Base-by-base conservation (phyloP, 1,284 basidiomycete species). In the Coniferiporia sulphurascens region DNA sequence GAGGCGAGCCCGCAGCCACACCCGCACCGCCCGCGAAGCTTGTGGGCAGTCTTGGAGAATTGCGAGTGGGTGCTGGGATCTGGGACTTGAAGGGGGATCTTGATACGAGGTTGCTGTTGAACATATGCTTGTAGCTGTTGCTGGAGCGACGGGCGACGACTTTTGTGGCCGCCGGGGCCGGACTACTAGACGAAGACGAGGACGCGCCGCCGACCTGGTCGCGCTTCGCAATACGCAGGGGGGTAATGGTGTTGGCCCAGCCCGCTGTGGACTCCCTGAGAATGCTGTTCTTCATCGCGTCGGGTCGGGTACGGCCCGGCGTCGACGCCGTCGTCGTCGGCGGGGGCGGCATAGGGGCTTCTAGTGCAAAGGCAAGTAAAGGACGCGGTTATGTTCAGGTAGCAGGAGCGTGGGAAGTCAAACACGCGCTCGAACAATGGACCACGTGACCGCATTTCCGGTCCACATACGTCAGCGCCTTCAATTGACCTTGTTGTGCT, bases 11-110 rank as follows among this genome's bases (percentile, higher is more conserved):
- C 21, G 41, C 19, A 9, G 27, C 22, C 4, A 41, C 22, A 32
- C 43, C 21, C n/a, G 41, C 9, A 36, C 41, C 52, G 48, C 41
- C 52, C 36, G 38, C 9, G 15, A 41, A 1, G 38, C 3, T 15
- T 41, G 27, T 27, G 27, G 38, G 38, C 38, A 12, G 38, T 51
- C 45, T 41, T 63, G 58, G 36, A 63, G 66, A 44, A n/a, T 74
- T 73, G 2, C 78, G 76, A 43, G 74, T 72, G 0, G 78, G 73
- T 46, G 82, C 75, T 13, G 76, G 80, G 32, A 81, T 74, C 60
- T 83, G 81, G 1, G 79, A 80, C 67, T 91, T 93, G 79, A 98
- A 98, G 7, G 91, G 91, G 9, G 91, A 95, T 66, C 93, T 93
- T 50, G 87, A 86, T 21, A 95, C 93, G 56, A 95, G 85, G 66